These are phyloP conservation scores for Cladophialophora yegresii DNA, from an alignment of 2,329 filamentous ascomycete species.

Conservation along the genomic window DNA sequence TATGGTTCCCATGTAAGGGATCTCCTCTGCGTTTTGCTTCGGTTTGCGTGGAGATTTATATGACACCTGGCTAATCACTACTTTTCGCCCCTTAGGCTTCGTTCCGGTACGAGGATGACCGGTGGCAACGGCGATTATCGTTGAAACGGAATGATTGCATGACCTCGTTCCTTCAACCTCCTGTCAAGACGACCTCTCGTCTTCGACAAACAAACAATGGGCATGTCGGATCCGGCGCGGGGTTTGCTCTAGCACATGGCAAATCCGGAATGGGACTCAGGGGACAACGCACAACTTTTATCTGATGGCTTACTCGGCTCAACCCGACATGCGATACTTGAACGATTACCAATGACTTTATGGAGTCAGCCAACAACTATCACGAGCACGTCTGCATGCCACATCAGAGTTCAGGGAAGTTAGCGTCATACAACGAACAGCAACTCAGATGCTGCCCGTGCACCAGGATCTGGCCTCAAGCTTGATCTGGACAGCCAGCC, in stretches of 20 bases:
- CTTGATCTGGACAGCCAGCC: slow-evolving; percentile 8
- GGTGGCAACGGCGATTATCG: slow-evolving; percentile 52
- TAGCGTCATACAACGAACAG: slow-evolving; percentile 33
- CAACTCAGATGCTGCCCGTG: slow-evolving; percentile 22
- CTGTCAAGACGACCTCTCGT: slow-evolving; percentile 21
- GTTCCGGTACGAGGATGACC: slow-evolving; percentile 74
- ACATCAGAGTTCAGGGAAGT: slow-evolving; percentile 31
- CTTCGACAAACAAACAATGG: slow-evolving; percentile 31
- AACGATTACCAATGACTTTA: slow-evolving; percentile 26
- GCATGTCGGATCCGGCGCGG: slow-evolving; percentile 38
- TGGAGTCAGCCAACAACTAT: slow-evolving; percentile 16
- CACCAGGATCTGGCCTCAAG: slow-evolving; percentile 14
- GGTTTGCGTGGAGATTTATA: slow-evolving; percentile 74
- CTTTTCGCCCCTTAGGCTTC: slow-evolving; percentile 79
- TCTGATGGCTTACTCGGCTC: slow-evolving; percentile 28
- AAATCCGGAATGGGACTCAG: slow-evolving; percentile 36
- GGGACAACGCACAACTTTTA: slow-evolving; percentile 28
- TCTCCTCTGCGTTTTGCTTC: slow-evolving; percentile 82
- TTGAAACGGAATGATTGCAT: slow-evolving; percentile 56
- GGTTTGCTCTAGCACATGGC: slow-evolving; percentile 40
- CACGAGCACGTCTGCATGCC: slow-evolving; percentile 24
- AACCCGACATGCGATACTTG: slow-evolving; percentile 26
- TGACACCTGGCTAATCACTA: slow-evolving; percentile 79
- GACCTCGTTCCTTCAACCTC: slow-evolving; percentile 28
- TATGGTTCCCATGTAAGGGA: slow-evolving; percentile 81